These are phyloP conservation scores for Starmerella apis DNA, from an alignment of 805 yeast species.

Conservation along the genomic window DNA sequence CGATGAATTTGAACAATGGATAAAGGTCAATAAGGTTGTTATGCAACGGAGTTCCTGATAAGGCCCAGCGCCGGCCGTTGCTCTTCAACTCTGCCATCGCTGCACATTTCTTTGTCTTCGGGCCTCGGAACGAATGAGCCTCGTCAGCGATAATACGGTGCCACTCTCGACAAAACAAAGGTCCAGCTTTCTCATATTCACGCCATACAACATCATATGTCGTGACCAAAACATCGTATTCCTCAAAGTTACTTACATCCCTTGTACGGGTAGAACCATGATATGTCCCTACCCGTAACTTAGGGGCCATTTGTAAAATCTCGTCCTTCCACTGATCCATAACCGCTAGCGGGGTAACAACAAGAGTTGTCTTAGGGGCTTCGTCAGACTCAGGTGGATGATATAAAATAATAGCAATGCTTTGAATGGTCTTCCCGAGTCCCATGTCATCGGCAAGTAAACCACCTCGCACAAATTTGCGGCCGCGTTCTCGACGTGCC, in stretches of 20 bases:
- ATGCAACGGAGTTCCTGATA: constrained; percentile 59
- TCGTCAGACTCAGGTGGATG: constrained; percentile 17
- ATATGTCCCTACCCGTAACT: constrained; percentile 27
- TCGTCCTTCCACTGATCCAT: constrained; percentile 38
- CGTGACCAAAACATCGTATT: constrained; percentile 33
- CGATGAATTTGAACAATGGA: constrained; percentile 39
- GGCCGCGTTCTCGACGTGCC: constrained; percentile 32
- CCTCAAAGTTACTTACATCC: constrained; percentile 15
- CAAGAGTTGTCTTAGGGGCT: constrained; percentile 30
- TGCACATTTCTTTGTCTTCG: constrained; percentile 37
- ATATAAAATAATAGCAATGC: constrained; percentile 52
- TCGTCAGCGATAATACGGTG: constrained; percentile 56
- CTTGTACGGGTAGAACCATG: constrained; percentile 31
- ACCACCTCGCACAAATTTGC: constrained; percentile 39
- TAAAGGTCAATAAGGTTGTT: constrained; percentile 45
- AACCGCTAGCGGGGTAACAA: constrained; percentile 38
- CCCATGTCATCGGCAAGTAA: constrained; percentile 87
- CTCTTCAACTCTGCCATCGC: constrained; percentile 39
- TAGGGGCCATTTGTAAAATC: constrained; percentile 33
- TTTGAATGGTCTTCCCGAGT: constrained; percentile 74
- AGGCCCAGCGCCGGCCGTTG: constrained; percentile 41
- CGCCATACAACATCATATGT: constrained; percentile 30
- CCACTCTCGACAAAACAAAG: constrained; percentile 33
- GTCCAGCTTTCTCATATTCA: constrained; percentile 25
- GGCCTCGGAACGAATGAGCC: constrained; percentile 52